A percentile compares a stretch with the other conserved stretches of the same genome.
phyloP scores from a whole-genome alignment of 1,284 basidiomycete genomes.

The Cutaneotrichosporon spelunceum region DNA sequence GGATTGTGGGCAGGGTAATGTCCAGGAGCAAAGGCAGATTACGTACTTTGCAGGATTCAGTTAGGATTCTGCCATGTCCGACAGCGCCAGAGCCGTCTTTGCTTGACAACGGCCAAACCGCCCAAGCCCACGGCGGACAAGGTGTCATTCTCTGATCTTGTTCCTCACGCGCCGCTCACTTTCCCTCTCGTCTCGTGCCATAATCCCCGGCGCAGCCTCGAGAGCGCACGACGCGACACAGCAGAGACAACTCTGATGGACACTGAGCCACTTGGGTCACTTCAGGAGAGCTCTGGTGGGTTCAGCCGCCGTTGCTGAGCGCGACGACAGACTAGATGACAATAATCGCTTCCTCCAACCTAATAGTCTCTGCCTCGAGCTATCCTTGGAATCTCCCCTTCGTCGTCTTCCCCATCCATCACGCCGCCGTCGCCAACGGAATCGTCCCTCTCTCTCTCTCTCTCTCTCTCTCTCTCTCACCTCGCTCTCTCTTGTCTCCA shows the following conservation, averaged over 20 bases:
- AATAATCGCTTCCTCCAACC: background rate
- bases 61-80: background rate
- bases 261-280: no score
- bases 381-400: background rate
- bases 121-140: background rate
- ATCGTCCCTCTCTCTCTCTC: background rate
- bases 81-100: background rate
- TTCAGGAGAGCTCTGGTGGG: background rate
- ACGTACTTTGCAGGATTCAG: no score
- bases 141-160: background rate
- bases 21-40: no score
- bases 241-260: no score
- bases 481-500: background rate
- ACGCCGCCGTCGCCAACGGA: no score
- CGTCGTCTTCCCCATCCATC: background rate
- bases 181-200: background rate
- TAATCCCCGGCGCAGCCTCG: no score
- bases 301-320: conserved; percentile 9
- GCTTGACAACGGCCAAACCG: background rate
- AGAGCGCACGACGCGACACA: no score
- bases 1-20: no score
- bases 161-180: background rate
- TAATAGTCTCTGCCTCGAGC: background rate
- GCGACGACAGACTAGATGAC: background rate
- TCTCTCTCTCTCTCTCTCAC: background rate